Conservation (phyloP, 2,329 filamentous ascomycete species). For the Botrytis byssoidea region DNA sequence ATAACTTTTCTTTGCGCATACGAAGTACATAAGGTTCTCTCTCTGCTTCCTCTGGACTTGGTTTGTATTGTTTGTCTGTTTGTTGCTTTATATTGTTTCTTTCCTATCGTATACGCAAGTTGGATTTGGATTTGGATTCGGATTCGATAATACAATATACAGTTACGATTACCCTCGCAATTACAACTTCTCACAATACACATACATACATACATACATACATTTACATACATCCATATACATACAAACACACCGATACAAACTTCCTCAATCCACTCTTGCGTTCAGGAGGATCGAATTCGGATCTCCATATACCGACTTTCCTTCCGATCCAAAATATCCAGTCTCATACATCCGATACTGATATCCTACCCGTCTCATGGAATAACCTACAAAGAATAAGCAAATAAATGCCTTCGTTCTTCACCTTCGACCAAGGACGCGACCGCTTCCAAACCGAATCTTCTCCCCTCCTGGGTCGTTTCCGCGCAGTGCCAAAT, state of each 20-base stretch:
- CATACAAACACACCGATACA: background rate
- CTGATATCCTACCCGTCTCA: background rate
- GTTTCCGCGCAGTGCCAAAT: constrained; percentile 61
- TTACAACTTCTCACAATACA: background rate
- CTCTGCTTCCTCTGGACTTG: background rate
- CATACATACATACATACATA: background rate
- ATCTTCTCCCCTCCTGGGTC: constrained; percentile 60
- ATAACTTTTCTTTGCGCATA: background rate
- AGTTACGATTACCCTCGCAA: background rate
- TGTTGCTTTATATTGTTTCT: background rate
- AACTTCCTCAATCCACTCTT: background rate
- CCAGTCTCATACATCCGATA: background rate
- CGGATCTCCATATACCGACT: background rate
- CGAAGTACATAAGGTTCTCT: background rate
- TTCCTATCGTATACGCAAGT: background rate
- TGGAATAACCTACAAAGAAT: background rate
- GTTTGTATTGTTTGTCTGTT: background rate
- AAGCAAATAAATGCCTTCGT: constrained; percentile 53
- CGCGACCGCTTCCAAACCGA: constrained; percentile 56
- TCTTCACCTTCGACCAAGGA: constrained; percentile 67
- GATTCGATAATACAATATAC: background rate
- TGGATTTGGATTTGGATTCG: background rate
- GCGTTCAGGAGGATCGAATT: background rate
- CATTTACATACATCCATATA: background rate
- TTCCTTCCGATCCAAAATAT: background rate